Evolutionary conservation across 305 asterid genomes (phyloP).

Genomic region (Solanum hybrid): DNA sequence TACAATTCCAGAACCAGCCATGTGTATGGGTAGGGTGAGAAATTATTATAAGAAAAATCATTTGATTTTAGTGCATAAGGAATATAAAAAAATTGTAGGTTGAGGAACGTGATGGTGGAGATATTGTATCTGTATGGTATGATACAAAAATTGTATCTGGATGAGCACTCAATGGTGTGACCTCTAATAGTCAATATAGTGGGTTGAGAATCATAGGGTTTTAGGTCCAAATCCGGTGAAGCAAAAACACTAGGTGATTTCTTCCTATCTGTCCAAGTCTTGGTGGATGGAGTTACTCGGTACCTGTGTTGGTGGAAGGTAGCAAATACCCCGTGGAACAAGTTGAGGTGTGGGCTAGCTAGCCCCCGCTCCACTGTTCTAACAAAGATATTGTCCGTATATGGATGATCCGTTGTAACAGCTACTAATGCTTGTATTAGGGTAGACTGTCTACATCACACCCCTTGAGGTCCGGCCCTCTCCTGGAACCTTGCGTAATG

Average conservation of each 20-base stretch:
- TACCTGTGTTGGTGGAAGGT: background rate
- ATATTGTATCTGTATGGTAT: background rate
- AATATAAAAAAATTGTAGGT: background rate
- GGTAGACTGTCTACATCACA: background rate
- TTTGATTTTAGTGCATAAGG: background rate
- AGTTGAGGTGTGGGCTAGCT: background rate
- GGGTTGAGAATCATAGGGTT: background rate
- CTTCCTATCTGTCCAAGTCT: background rate
- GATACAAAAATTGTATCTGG: background rate
- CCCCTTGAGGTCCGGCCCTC: background rate
- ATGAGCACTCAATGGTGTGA: background rate
- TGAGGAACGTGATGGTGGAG: background rate
- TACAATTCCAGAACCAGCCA: background rate
- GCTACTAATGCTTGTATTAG: background rate
- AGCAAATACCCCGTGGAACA: background rate
- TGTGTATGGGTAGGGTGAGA: background rate
- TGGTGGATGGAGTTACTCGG: background rate
- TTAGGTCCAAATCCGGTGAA: background rate
- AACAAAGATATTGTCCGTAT: background rate
- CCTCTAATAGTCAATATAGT: background rate
- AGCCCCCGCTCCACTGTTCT: background rate
- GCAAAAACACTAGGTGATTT: background rate
- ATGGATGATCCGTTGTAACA: background rate
- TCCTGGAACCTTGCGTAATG: background rate
- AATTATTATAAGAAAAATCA: background rate